Evolutionary conservation across 371 early-diverging fungal genomes (phyloP).

Genomic region (Actinomucor elegans): DNA sequence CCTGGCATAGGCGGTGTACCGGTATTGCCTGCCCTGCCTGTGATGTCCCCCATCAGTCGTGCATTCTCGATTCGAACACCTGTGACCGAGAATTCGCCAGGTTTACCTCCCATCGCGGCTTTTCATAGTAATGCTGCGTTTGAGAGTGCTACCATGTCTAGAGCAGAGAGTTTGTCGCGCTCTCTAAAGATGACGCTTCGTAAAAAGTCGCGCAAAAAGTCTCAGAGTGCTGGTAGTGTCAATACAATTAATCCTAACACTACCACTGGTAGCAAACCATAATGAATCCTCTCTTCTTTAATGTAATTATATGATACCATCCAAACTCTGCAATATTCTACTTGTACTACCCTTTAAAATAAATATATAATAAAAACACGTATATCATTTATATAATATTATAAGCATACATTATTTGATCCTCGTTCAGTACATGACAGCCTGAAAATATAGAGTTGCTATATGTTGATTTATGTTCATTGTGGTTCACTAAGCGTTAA

Average conservation of each 20-base stretch:
- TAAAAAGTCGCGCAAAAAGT: conserved; percentile 42
- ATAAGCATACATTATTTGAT: no score
- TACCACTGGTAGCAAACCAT: no score
- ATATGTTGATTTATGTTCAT: no score
- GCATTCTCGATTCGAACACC: conserved; percentile 36
- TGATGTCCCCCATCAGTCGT: conserved; percentile 32
- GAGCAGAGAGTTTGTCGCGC: conserved; percentile 48
- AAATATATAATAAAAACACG: no score
- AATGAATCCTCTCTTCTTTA: no score
- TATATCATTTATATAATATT: no score
- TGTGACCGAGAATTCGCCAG: conserved; percentile 10
- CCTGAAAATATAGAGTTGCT: no score
- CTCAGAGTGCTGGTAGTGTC: conserved; percentile 1
- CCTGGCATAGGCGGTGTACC: conserved; percentile 3
- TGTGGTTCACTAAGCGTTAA: no score
- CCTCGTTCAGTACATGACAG: no score
- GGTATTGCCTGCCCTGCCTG: conserved; percentile 8
- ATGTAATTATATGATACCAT: no score
- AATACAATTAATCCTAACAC: neutral
- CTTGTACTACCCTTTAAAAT: no score
- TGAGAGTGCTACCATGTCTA: conserved; percentile 30
- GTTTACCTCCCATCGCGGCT: neutral
- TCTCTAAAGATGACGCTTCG: conserved; percentile 47
- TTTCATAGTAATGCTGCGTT: conserved; percentile 13
- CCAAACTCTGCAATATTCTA: no score